Base-by-base conservation (phyloP, 169 alveolate species). In the Cryptosporidium canis region DNA sequence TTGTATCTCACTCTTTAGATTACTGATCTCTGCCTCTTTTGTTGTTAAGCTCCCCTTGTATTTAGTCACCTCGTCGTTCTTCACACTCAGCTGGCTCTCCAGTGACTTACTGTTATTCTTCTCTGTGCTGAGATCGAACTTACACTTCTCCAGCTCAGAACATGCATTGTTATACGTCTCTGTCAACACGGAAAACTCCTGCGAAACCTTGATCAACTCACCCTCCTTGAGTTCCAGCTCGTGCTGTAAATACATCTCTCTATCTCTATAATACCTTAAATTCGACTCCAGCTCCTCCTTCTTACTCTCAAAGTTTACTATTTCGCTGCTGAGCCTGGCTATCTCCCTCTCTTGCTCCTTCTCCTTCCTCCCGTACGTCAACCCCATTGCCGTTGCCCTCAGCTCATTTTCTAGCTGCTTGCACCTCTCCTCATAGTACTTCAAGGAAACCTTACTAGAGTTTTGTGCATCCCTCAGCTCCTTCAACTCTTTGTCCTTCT, bases 291-390 rank as follows among this genome's bases (percentile, higher is more conserved):
- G 29, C 4, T 55, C 71, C 16, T 55, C 70, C 24, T 43, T 77
- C 41, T 41, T 63, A 8, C 58, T 77, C 21, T 12, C 55, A 29
- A 43, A 37, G 16, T 37, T n/a, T 35, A 7, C 24, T 16, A 61
- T 61, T 55, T 77, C 87, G 24, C 31, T 39, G 16, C 67, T 39
- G 24, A 77, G 24, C 35, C 77, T 77, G 5, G 39, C 45, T 12
- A 77, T 77, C 37, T 77, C 77, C 3, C 87, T 24, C 51, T 77
- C 77, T 31, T 77, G 87, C 29, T 77, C 87, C 21, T 77, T 77
- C 24, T 77, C 87, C 33, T 58, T 77, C 55, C 61, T 77, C 3
- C 87, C 87, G 37, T 58, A 58, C n/a, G 37, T 6, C 7, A 77
- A 16, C 16, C 87, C 87, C 87, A 77, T 77, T 41, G 87, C n/a